These are phyloP conservation scores for Elongisporangium senticosum DNA, from an alignment of 352 stramenopile species.

Conservation along the genomic window DNA sequence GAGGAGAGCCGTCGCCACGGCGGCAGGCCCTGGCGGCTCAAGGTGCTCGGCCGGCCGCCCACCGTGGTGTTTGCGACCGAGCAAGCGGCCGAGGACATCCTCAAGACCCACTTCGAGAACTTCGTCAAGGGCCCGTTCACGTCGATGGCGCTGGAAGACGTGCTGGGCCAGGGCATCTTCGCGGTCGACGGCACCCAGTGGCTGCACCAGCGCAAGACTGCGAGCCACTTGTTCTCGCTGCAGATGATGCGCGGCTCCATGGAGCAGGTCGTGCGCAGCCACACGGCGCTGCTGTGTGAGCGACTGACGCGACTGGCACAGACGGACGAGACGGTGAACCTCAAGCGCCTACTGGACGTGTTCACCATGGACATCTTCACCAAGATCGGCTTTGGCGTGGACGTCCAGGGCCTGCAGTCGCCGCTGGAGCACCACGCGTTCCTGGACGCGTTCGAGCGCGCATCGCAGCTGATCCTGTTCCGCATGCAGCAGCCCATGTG, in stretches of 20 bases:
- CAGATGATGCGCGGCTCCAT: constrained; percentile 51
- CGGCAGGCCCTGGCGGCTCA: constrained; percentile 38
- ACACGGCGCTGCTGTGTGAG: constrained; percentile 26
- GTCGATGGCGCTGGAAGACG: constrained; percentile 26
- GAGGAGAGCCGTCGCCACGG: constrained; percentile 36
- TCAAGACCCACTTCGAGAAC: constrained; percentile 62
- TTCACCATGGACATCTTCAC: constrained; percentile 67
- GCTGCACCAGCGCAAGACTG: constrained; percentile 67
- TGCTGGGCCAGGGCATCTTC: constrained; percentile 74
- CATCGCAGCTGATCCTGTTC: constrained; percentile 15
- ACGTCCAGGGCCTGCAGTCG: constrained; percentile 24
- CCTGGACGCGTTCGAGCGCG: constrained; percentile 22
- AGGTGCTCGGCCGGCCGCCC: constrained; percentile 26
- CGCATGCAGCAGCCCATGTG: constrained; percentile 42
- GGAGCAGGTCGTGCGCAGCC: constrained; percentile 27
- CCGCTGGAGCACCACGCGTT: constrained; percentile 23
- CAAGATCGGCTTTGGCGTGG: constrained; percentile 59
- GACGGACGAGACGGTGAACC: constrained; percentile 16
- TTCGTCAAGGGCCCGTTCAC: constrained; percentile 61
- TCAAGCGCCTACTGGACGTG: constrained; percentile 38
- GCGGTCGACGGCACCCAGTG: constrained; percentile 54
- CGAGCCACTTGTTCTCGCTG: constrained; percentile 85
- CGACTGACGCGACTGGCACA: constrained; percentile 10
- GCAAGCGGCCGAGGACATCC: constrained; percentile 41
- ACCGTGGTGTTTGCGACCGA: constrained; percentile 35